Evolutionary conservation across 2,329 filamentous ascomycete species (phyloP), one percentile per base, ranked within the genome.

Genomic region (Xenoacremonium recifei): DNA sequence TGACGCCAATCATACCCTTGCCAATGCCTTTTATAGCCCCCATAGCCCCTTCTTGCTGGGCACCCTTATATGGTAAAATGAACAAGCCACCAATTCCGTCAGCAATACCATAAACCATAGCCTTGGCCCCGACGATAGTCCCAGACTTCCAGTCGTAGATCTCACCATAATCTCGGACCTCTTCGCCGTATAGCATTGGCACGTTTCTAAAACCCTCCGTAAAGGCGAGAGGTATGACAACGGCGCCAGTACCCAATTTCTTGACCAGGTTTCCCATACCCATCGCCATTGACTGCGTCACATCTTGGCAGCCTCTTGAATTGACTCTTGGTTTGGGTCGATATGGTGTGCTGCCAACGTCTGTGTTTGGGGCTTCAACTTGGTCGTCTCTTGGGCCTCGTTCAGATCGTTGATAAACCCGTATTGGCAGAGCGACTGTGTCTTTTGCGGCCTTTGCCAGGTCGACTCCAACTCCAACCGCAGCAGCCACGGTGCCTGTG

Each of bases 181-280:
- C 21, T 16, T 46, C 45, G 12, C 44, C 40, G 18, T 47, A 44
- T 12, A 48, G 43, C 25, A 39, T 48, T 31, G 54, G 54, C 0
- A 51, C 49, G 1, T 51, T 45, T 2, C 50, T 48, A 36, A 49
- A 48, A 0, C 50, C 54, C 40, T 55, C 54, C 3, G 54, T 43
- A 1, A 57, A 29, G 0, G 54, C 51, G 3, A 55, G 10, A 30
- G 54, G 35, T 21, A 51, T 41, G 4, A 41, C 38, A 0, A 53
- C n/a, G 5, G 51, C 49, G 0, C 51, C 39, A 16, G 44, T 16
- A 37, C 11, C 9, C 21, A 20, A 6, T 20, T 18, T 12, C 42
- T 12, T 4, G 21, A 27, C 2, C 4, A 16, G 3, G 29, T 15
- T n/a, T n/a, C n/a, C n/a, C n/a, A n/a, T n/a, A n/a, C n/a, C n/a